Base-by-base conservation (phyloP, 2,329 filamentous ascomycete genomes). In the Stromatinia cepivora region DNA sequence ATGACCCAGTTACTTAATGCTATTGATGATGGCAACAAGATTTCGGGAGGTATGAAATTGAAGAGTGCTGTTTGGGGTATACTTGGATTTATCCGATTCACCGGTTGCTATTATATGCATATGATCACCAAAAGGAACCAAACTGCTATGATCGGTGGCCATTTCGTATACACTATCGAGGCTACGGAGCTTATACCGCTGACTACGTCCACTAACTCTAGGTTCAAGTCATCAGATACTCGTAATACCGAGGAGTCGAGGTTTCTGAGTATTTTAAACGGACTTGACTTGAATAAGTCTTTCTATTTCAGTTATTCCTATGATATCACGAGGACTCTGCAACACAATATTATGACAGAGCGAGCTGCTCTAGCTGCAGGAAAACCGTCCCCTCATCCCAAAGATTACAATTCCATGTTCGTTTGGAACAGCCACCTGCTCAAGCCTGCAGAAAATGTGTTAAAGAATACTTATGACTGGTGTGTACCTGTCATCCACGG, bases 251-350 rank as follows among this genome's bases (percentile, higher is more conserved):
- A 98, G 78, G 95, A 99, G 80, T 89, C 91, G 52, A 89, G 94
- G 39, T 98, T 97, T 76, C 84, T 98, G 46, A 86, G 88, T 36
- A 98, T 97, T 66, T 84, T 99, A 57, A 93, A 92, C 78, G 97
- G 97, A 74, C 84, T 99, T 45, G 95, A 99, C 79, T 82, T 99
- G 71, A 93, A 91, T 0, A 87, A 91, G 69, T 96, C 92, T 0
- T 99, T 99, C 79, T 99, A 99, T 80, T 99, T 97, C 82, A 97
- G 94, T 81, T 97, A 97, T 79, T 96, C 94, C 0, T 99, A 99
- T 81, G 93, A 99, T 78, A 91, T 98, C 74, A 99, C 95, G 0
- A 88, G 90, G 67, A 97, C 93, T 0, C 82, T 99, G 59, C 95
- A 99, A 79, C 89, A 94, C 77, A 99, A 99, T 76, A 93, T 99